These are phyloP conservation scores for Aspergillus costaricaensis DNA, from an alignment of 2,329 filamentous ascomycete genomes.

Conservation along the genomic window DNA sequence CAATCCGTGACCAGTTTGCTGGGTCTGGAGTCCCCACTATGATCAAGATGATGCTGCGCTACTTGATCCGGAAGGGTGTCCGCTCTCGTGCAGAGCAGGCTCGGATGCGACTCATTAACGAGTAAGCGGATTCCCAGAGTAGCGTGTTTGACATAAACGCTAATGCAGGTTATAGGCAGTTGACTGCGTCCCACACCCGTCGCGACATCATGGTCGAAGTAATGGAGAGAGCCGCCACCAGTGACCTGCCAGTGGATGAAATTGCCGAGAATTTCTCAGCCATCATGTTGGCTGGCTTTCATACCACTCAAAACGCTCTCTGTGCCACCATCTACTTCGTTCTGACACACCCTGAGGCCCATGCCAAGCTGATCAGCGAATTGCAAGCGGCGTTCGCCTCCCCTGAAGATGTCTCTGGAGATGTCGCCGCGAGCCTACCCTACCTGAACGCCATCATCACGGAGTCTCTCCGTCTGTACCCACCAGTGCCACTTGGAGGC, in stretches of 20 bases:
- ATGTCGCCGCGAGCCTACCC: conserved; percentile 22
- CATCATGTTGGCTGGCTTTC: conserved; percentile 32
- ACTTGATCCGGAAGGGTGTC: conserved; percentile 28
- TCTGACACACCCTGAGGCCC: conserved; percentile 25
- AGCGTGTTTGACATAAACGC: neutral
- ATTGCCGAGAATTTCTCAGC: conserved; percentile 32
- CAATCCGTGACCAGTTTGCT: conserved; percentile 28
- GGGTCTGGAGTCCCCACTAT: conserved; percentile 28
- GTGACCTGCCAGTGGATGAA: conserved; percentile 22
- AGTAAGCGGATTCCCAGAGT: conserved; percentile 16
- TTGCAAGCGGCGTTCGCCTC: conserved; percentile 20
- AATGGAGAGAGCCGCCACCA: conserved; percentile 22
- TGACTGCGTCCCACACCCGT: conserved; percentile 23
- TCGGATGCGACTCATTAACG: conserved; percentile 28
- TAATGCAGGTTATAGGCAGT: conserved; percentile 17
- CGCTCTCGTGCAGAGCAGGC: conserved; percentile 24
- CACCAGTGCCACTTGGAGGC: conserved; percentile 32
- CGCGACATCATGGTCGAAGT: conserved; percentile 33
- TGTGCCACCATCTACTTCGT: conserved; percentile 31
- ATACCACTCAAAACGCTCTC: conserved; percentile 29
- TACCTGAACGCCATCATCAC: conserved; percentile 35
- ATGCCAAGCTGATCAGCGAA: conserved; percentile 21
- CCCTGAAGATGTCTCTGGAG: conserved; percentile 22
- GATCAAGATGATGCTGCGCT: conserved; percentile 30
- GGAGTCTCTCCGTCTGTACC: conserved; percentile 35